Evolutionary conservation across 495 filamentous ascomycete species (phyloP), one percentile per base, ranked within the genome.

Genomic region (Tuber microsphaerosporum): DNA sequence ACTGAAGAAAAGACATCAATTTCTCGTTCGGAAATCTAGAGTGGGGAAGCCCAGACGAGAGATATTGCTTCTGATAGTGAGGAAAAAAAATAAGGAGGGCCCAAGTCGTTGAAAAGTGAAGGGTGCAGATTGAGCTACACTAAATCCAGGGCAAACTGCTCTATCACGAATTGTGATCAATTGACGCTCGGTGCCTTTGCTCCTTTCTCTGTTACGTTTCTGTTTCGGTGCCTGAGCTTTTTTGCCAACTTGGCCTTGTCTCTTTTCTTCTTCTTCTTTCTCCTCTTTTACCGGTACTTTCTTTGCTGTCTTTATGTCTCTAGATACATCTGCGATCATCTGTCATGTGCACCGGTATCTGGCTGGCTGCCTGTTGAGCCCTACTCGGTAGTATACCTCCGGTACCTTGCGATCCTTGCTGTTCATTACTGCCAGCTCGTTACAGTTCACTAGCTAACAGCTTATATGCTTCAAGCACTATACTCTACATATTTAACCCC

Each of bases 151-250:
- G 77, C 39, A 79, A 79, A 79, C 73, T 71, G 71, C 70, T 77
- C 73, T 75, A 73, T 79, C 76, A 79, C 73, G 72, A 79, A 79
- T 79, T 79, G 76, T 79, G 77, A 79, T 79, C 77, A 75, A 75
- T 79, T 77, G 76, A 71, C 77, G 77, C 77, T 79, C 77, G 77
- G 77, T 79, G 77, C 78, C 76, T 75, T 79, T 79, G 76, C 77
- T 79, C 77, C 77, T 79, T 76, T 75, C 76, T 79, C 77, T 79
- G 77, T 79, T 79, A 79, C 76, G 77, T 79, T 79, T 79, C 77
- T 79, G 77, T 79, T 79, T 79, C 77, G 77, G 76, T 79, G 70
- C 76, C 75, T 65, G 56, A 65, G 56, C 56, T 65, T 1, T 34
- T 31, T 31, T 34, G 26, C 56, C 61, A 76, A 69, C 71, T 76